Conservation (phyloP, 1,284 basidiomycete species). For the Ceratobasidium sp. region DNA sequence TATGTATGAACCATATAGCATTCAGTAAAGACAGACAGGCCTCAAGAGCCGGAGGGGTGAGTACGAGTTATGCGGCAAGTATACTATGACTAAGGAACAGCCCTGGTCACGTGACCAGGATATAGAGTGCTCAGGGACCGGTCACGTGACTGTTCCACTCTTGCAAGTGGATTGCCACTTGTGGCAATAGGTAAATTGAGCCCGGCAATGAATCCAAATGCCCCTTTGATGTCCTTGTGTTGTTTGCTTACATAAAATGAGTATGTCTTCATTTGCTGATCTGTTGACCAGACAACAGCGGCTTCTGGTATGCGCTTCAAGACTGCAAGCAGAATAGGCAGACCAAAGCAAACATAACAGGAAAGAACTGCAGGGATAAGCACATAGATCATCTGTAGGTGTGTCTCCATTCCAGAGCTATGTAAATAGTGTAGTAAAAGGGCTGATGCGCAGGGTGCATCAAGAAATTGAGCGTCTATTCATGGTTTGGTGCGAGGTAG, state of each 20-base stretch:
- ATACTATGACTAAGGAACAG: no score
- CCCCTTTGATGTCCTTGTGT: conserved; percentile 60
- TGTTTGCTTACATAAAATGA: conserved; percentile 55
- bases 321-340: conserved; percentile 56
- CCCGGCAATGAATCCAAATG: conserved; percentile 59
- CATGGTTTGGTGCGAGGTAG: no score
- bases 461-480: conserved; percentile 57
- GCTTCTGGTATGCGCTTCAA: conserved; percentile 58
- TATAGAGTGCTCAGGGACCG: no score
- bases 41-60: no score
- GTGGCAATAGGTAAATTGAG: conserved; percentile 53
- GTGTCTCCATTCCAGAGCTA: conserved; percentile 60
- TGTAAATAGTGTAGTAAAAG: conserved; percentile 63
- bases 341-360: conserved; percentile 59
- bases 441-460: conserved; percentile 64
- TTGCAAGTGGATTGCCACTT: conserved; percentile 57
- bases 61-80: no score
- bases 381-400: conserved; percentile 60
- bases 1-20: no score
- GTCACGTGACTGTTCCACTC: no score
- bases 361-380: conserved; percentile 54
- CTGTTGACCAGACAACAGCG: conserved; percentile 57
- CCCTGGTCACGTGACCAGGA: no score
- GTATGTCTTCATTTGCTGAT: conserved; percentile 55
- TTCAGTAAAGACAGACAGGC: no score